A percentile compares a stretch with the other conserved stretches of the same genome.
These are phyloP conservation scores for Tephrocybe sp. DNA, from an alignment of 768 basidiomycete genomes.

Conservation along the genomic window DNA sequence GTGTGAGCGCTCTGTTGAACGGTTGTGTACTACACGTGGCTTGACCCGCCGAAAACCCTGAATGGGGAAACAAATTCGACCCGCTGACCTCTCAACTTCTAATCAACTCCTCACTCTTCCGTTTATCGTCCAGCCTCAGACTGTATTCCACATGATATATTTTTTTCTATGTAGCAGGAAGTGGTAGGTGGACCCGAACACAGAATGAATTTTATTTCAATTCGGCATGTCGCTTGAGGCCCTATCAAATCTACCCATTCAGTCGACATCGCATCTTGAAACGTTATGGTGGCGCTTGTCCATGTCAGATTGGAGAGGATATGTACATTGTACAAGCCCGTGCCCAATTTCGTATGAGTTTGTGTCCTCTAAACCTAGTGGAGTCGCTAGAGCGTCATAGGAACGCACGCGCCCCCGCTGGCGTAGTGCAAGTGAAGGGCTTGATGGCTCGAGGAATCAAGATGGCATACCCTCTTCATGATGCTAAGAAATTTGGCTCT, in stretches of 20 bases:
- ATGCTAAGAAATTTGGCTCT: too few species aligned
- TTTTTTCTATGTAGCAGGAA: background rate
- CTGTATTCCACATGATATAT: background rate
- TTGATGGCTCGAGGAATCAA: too few species aligned
- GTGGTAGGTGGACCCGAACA: background rate
- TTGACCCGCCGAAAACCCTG: constrained; percentile 20
- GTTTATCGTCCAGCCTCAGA: background rate
- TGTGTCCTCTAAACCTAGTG: too few species aligned
- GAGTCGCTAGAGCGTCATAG: too few species aligned
- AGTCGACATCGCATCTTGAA: background rate
- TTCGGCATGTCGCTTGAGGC: background rate
- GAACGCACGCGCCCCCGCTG: too few species aligned
- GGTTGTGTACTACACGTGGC: constrained; percentile 40
- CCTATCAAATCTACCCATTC: background rate
- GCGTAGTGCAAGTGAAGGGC: too few species aligned
- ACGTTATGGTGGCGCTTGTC: background rate
- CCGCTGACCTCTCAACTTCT: background rate
- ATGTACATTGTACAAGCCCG: background rate
- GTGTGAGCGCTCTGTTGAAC: constrained; percentile 26
- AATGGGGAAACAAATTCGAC: constrained; percentile 12
- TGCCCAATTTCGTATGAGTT: background rate
- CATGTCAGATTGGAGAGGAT: background rate
- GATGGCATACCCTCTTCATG: too few species aligned
- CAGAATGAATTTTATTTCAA: background rate
- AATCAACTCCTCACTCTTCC: background rate